phyloP scores from a whole-genome alignment of 768 basidiomycete species.

The Thelephora ganbajun region DNA sequence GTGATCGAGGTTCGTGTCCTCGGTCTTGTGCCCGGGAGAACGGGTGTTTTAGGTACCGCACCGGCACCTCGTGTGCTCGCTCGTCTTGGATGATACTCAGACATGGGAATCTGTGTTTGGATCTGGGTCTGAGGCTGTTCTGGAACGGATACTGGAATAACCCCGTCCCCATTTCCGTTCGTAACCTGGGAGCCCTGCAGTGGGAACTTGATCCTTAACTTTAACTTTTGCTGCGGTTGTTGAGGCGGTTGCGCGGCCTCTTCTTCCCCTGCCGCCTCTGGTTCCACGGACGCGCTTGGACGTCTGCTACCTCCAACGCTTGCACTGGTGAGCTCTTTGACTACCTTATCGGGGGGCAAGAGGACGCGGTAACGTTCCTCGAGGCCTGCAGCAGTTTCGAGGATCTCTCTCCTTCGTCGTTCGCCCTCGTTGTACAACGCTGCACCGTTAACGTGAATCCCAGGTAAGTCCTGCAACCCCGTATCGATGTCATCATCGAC shows the following conservation, averaged over 20 bases:
- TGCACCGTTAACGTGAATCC: slow-evolving; percentile 21
- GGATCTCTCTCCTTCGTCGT: slow-evolving; percentile 58
- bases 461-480: slow-evolving; percentile 14
- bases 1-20: too few relatives aligned
- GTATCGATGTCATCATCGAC: slow-evolving; percentile 10
- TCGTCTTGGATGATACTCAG: too few relatives aligned
- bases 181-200: slow-evolving; percentile 3
- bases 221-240: slow-evolving; percentile 22
- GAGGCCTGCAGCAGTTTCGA: slow-evolving; percentile 47
- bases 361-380: slow-evolving; percentile 67
- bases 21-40: too few relatives aligned
- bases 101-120: too few relatives aligned
- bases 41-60: too few relatives aligned
- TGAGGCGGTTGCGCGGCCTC: slow-evolving; percentile 13
- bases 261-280: slow-evolving; percentile 15
- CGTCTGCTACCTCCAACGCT: slow-evolving; percentile 6
- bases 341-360: slow-evolving; percentile 41
- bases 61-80: too few relatives aligned
- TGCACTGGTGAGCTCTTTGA: slow-evolving; percentile 6
- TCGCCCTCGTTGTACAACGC: slow-evolving; percentile 47
- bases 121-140: too few relatives aligned
- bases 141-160: too few relatives aligned
- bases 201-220: slow-evolving; percentile 23
- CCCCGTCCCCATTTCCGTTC: too few relatives aligned
- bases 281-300: slow-evolving; percentile 3